Conservation (phyloP, 371 early-diverging fungal species). For the Saksenaea vasiformis region DNA sequence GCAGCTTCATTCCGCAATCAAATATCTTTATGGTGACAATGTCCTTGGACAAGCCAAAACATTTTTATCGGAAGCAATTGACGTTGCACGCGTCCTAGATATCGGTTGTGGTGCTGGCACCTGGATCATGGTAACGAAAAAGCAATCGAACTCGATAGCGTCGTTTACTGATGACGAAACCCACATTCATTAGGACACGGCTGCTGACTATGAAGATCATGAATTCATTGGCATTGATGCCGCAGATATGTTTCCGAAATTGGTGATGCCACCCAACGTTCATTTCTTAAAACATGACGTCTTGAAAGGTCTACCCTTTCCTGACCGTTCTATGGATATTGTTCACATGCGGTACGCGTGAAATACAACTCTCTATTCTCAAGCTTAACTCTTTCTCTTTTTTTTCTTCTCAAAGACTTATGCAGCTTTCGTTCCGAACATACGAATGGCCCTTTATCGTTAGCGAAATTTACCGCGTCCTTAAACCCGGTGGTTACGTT, state of each 20-base stretch:
- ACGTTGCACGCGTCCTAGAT: slow-evolving; percentile 33
- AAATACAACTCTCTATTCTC: not conserved
- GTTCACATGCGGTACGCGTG: slow-evolving; percentile 50
- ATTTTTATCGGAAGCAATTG: not conserved
- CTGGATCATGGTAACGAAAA: slow-evolving; percentile 33
- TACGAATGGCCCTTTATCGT: slow-evolving; percentile 19
- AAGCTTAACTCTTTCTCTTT: slow-evolving; percentile 5
- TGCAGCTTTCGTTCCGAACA: slow-evolving; percentile 8
- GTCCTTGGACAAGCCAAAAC: not conserved
- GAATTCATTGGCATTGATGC: slow-evolving; percentile 39
- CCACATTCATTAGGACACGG: slow-evolving; percentile 34
- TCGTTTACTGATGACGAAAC: not conserved
- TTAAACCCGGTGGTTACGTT: slow-evolving; percentile 62
- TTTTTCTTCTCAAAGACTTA: not conserved
- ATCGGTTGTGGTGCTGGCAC: slow-evolving; percentile 48
- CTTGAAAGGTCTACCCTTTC: slow-evolving; percentile 53
- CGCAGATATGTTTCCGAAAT: slow-evolving; percentile 24
- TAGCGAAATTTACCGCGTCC: slow-evolving; percentile 34
- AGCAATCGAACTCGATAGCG: not conserved
- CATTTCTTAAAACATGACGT: slow-evolving; percentile 51
- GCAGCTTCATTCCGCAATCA: slow-evolving; percentile 2
- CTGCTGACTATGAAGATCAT: slow-evolving; percentile 34
- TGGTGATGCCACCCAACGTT: slow-evolving; percentile 52
- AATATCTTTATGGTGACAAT: not conserved
- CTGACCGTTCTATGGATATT: slow-evolving; percentile 57